Percentiles rank a stretch among this genome's conserved stretches.
phyloP scores from a whole-genome alignment of 2,329 filamentous ascomycete species.

The Trichophyton benhamiae region DNA sequence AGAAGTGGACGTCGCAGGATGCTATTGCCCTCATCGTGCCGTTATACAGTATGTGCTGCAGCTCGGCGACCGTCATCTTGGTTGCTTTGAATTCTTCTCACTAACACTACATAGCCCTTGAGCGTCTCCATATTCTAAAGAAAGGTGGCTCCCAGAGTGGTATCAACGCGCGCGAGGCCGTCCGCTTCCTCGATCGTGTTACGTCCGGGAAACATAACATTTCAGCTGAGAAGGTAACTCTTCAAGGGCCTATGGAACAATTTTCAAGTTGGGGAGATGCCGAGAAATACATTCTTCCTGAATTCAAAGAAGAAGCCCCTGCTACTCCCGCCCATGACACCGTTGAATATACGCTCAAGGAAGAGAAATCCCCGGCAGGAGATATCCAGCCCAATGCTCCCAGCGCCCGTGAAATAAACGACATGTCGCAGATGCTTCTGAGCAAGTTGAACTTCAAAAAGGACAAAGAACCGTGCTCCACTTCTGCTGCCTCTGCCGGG shows the following conservation, averaged over 20 bases:
- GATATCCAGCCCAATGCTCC: not conserved
- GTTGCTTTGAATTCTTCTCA: conserved; percentile 2
- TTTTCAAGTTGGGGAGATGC: conserved; percentile 37
- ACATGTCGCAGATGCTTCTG: conserved; percentile 37
- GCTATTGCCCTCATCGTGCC: conserved; percentile 40
- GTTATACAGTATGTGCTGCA: conserved; percentile 36
- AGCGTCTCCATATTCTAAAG: conserved; percentile 35
- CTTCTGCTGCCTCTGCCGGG: conserved; percentile 31
- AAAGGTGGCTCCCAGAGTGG: conserved; percentile 36
- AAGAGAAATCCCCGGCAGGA: not conserved
- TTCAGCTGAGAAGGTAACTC: conserved; percentile 30
- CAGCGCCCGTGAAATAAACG: conserved; percentile 19
- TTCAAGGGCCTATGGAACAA: conserved; percentile 40
- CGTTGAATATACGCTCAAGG: conserved; percentile 6
- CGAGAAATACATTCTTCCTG: conserved; percentile 34
- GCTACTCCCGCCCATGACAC: conserved; percentile 9
- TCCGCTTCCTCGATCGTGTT: conserved; percentile 41
- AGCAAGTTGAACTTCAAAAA: conserved; percentile 38
- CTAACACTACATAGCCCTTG: conserved; percentile 27
- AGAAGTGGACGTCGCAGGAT: conserved; percentile 40
- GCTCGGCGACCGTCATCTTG: not conserved
- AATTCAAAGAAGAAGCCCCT: conserved; percentile 30
- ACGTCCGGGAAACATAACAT: conserved; percentile 37
- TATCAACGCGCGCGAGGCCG: conserved; percentile 40
- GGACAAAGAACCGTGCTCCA: conserved; percentile 27